These are phyloP conservation scores for Botrytis elliptica DNA, from an alignment of 2,329 filamentous ascomycete species.

Conservation along the genomic window DNA sequence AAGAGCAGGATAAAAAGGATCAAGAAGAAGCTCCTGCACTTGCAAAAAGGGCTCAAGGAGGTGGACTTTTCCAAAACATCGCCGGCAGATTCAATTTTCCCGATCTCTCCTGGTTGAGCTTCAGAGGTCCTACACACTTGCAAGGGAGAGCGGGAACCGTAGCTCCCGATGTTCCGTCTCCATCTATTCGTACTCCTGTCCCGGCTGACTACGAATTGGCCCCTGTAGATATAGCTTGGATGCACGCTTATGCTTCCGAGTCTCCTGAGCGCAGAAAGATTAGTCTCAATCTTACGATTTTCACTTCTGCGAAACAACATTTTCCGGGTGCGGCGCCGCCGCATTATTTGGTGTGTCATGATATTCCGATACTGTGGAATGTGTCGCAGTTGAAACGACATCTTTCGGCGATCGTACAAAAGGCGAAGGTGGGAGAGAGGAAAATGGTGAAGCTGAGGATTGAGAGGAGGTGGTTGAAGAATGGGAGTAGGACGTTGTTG, in stretches of 20 bases:
- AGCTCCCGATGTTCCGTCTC: neutral
- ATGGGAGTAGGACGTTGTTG: neutral
- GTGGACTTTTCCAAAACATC: neutral
- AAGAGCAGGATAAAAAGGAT: neutral
- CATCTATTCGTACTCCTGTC: too few relatives aligned
- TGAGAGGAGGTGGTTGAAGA: neutral
- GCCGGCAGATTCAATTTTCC: neutral
- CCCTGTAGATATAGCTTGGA: neutral
- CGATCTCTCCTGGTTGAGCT: neutral
- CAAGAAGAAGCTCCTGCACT: neutral
- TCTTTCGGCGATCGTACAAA: neutral
- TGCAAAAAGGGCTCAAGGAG: too few relatives aligned
- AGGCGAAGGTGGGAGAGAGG: neutral
- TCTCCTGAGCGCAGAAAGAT: neutral
- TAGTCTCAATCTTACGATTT: neutral
- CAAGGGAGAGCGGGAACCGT: neutral
- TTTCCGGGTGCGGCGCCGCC: neutral
- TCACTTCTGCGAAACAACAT: neutral
- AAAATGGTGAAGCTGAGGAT: neutral
- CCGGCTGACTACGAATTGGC: neutral
- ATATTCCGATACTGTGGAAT: neutral
- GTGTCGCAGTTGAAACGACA: neutral
- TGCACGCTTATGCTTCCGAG: neutral
- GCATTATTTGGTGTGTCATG: neutral
- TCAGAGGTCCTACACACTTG: neutral